These are phyloP conservation scores for Termitomyces heimii DNA, from an alignment of 768 basidiomycete species.

Conservation along the genomic window DNA sequence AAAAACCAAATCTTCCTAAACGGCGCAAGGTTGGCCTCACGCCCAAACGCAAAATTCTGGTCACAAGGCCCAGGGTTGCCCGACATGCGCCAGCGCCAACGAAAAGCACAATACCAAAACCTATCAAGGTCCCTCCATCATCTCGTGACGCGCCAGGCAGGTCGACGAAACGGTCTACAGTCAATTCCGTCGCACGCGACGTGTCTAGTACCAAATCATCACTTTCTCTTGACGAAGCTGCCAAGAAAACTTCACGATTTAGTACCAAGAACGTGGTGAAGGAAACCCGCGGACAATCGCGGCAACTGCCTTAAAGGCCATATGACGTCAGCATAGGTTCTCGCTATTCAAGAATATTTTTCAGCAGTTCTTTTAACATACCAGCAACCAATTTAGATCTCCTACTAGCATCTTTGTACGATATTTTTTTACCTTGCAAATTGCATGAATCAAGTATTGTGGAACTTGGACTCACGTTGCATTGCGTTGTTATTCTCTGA, in stretches of 20 bases:
- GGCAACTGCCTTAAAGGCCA: background rate
- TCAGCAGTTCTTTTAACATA: background rate
- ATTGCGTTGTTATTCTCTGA: background rate
- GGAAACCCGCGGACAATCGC: background rate
- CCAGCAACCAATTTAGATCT: background rate
- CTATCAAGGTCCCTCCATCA: conserved; percentile 5
- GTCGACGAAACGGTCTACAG: background rate
- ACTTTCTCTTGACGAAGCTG: background rate
- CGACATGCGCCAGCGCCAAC: conserved; percentile 4
- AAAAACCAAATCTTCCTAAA: conserved; percentile 22
- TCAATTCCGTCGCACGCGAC: background rate
- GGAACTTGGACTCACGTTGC: background rate
- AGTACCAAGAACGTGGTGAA: background rate
- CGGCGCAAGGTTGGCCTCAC: conserved; percentile 24
- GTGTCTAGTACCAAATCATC: conserved; percentile 4
- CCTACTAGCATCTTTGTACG: conserved; percentile 2
- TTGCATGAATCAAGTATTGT: background rate
- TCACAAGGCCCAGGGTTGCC: conserved; percentile 13
- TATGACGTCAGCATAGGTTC: conserved; percentile 1
- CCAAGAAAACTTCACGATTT: background rate
- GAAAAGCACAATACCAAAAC: conserved; percentile 7
- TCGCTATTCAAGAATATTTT: conserved; percentile 2
- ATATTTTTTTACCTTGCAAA: background rate
- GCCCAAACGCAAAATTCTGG: conserved; percentile 5
- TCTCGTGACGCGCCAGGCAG: conserved; percentile 3